These are phyloP conservation scores for Agaricus subrufescens DNA, from an alignment of 768 basidiomycete species.

Conservation along the genomic window DNA sequence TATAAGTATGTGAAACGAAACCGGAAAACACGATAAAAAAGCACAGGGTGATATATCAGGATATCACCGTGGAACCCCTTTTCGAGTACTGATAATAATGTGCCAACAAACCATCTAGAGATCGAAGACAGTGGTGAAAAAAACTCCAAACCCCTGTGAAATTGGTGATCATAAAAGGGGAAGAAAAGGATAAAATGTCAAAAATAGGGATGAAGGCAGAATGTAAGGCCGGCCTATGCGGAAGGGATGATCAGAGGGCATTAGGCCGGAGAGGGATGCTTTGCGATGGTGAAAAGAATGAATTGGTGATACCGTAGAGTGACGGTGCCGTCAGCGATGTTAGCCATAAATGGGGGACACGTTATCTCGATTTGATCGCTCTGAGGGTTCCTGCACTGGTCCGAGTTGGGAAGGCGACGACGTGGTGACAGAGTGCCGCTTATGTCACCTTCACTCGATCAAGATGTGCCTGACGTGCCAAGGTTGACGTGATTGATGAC, in stretches of 20 bases:
- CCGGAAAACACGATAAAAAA: too few species aligned
- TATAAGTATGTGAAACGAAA: too few species aligned
- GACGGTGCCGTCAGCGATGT: constrained; percentile 11
- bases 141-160: too few species aligned
- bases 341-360: constrained; percentile 3
- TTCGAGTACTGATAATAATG: too few species aligned
- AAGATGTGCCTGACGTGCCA: constrained; percentile 14
- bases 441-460: constrained; percentile 13
- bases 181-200: not conserved
- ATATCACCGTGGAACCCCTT: too few species aligned
- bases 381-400: not conserved
- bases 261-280: constrained; percentile 6
- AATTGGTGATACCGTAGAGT: constrained; percentile 5
- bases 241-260: constrained; percentile 9
- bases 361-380: constrained; percentile 10
- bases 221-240: not conserved
- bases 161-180: not conserved
- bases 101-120: too few species aligned
- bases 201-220: not conserved
- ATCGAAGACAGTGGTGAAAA: too few species aligned
- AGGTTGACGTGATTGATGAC: constrained; percentile 9
- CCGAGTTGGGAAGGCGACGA: constrained; percentile 11
- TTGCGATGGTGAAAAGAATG: constrained; percentile 4
- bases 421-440: constrained; percentile 1
- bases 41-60: too few species aligned